Evolutionary conservation across 495 filamentous ascomycete species (phyloP).

Genomic region (Xylaria grammica): DNA sequence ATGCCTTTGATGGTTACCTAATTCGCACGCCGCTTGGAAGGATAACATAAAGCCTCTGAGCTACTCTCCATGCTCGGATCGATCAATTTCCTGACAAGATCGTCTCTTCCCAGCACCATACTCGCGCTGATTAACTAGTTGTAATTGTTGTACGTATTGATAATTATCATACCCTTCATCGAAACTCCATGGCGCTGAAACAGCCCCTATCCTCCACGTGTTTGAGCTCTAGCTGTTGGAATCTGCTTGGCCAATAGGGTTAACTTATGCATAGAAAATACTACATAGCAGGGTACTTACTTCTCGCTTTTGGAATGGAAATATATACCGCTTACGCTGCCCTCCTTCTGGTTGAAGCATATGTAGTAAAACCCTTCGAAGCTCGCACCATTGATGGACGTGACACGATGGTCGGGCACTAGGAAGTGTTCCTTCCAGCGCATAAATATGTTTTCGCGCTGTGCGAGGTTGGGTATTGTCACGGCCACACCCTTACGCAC

Average conservation of each 20-base stretch:
- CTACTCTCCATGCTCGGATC: not conserved
- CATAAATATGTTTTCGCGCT: conserved; percentile 96
- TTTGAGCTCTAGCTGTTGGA: conserved; percentile 89
- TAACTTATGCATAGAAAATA: conserved; percentile 14
- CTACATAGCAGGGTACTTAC: conserved; percentile 55
- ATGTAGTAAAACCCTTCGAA: conserved; percentile 99
- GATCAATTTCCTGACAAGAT: conserved; percentile 12
- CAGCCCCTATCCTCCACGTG: conserved; percentile 86
- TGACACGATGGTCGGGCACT: conserved; percentile 91
- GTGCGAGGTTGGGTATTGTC: conserved; percentile 69
- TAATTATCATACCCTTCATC: conserved; percentile 56
- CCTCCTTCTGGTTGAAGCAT: conserved; percentile 91
- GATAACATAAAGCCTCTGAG: not conserved
- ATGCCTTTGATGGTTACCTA: not conserved
- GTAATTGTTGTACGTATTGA: conserved; percentile 11
- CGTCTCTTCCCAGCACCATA: conserved; percentile 6
- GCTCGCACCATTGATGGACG: conserved; percentile 88
- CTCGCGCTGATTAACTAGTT: conserved; percentile 18
- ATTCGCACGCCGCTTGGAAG: conserved; percentile 10
- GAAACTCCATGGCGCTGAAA: conserved; percentile 89
- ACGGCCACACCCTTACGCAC: conserved; percentile 64
- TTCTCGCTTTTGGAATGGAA: conserved; percentile 98
- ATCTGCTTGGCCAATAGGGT: conserved; percentile 53
- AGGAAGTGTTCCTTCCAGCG: conserved; percentile 99
- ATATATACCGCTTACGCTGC: conserved; percentile 90